Conservation (phyloP, 768 basidiomycete genomes). For the Podaxis sp. region DNA sequence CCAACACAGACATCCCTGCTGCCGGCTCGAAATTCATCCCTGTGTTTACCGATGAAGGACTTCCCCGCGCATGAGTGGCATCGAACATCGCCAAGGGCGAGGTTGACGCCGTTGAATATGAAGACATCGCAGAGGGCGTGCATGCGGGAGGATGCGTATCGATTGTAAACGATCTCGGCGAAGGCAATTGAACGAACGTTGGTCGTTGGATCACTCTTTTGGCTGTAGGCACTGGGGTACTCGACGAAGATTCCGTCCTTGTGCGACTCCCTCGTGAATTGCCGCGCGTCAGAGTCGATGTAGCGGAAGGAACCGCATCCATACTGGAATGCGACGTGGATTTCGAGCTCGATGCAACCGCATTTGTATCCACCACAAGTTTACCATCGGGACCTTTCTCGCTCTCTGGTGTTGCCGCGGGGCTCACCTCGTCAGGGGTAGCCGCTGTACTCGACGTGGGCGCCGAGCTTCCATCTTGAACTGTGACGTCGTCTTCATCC, state of each 20-base stretch:
- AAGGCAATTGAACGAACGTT: conserved; percentile 34
- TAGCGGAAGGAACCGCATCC: not conserved
- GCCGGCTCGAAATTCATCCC: conserved; percentile 37
- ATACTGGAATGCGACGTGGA: not conserved
- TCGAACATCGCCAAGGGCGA: conserved; percentile 36
- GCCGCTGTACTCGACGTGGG: not conserved
- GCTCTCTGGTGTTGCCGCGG: not conserved
- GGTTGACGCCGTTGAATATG: conserved; percentile 19
- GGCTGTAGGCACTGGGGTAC: not conserved
- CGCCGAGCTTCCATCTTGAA: conserved; percentile 1
- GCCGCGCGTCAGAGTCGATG: not conserved
- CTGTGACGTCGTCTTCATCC: conserved; percentile 5
- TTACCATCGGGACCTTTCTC: conserved; percentile 5
- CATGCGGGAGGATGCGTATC: conserved; percentile 22
- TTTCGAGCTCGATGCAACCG: not conserved
- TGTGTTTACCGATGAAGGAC: conserved; percentile 33
- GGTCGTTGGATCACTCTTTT: conserved; percentile 23
- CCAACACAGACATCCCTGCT: conserved; percentile 55
- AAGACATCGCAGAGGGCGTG: conserved; percentile 20
- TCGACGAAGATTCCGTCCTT: not conserved
- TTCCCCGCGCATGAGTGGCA: conserved; percentile 30
- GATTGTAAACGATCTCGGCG: conserved; percentile 26
- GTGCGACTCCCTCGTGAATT: not conserved
- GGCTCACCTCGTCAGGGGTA: conserved; percentile 3
- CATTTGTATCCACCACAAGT: not conserved